phyloP scores from a whole-genome alignment of 2,329 filamentous ascomycete species.

The Aureobasidium sp. region DNA sequence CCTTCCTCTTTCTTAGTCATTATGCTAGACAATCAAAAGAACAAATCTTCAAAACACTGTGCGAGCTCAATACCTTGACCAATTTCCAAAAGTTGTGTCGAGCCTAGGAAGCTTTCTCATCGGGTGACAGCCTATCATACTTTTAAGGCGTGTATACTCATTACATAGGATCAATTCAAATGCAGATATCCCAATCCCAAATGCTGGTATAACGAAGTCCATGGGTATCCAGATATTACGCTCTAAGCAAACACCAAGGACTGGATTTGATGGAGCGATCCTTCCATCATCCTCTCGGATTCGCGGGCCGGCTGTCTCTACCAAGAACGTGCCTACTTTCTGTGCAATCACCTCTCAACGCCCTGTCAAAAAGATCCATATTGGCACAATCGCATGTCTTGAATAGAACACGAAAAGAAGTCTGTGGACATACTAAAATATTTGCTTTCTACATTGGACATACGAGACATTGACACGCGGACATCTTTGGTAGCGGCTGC shows the following conservation, averaged over 20 bases:
- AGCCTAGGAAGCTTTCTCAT: neutral
- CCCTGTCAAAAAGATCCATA: neutral
- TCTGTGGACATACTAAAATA: too few relatives aligned
- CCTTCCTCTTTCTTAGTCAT: neutral
- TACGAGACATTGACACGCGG: neutral
- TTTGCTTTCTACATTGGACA: neutral
- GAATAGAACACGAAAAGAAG: neutral
- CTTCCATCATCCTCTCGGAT: neutral
- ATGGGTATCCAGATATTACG: too few relatives aligned
- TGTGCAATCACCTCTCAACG: neutral
- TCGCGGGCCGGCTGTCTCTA: neutral
- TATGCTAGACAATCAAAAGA: constrained; percentile 2
- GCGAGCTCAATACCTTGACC: too few relatives aligned
- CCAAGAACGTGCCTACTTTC: neutral
- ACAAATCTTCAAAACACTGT: too few relatives aligned
- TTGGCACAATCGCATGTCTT: neutral
- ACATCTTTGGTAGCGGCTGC: neutral
- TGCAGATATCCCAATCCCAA: too few relatives aligned
- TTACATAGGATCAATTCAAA: too few relatives aligned
- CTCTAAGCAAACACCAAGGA: too few relatives aligned
- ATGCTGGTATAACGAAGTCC: too few relatives aligned
- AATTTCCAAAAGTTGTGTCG: neutral
- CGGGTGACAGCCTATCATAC: too few relatives aligned
- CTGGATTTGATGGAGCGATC: neutral
- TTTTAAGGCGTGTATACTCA: too few relatives aligned